Base-by-base conservation (phyloP, 495 filamentous ascomycete genomes). In the Penicillium tannophilum region DNA sequence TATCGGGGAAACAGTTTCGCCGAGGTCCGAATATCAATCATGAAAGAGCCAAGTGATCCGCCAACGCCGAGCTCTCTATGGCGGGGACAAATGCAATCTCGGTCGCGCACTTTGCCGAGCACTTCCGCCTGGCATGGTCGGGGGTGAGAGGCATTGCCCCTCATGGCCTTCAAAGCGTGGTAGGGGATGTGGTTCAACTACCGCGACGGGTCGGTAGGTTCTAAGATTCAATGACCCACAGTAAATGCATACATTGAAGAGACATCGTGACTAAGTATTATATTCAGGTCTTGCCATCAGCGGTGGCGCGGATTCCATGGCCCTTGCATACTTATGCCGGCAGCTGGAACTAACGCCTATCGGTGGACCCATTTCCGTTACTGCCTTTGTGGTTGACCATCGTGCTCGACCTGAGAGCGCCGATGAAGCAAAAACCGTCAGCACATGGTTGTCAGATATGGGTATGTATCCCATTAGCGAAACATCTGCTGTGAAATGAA, bases 231-330 rank as follows among this genome's bases (percentile, higher is more conserved):
- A 31, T 59, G n/a, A 30, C 10, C 20, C 20, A 17, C 14, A 35
- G 24, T 3, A 52, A 51, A 16, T 44, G 11, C 24, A 44, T 42
- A 41, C 14, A 31, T 44, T 16, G 26, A 43, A 17, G 9, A 6
- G 3, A 0, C 16, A 48, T 28, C 26, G 55, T 54, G 11, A n/a
- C 55, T 61, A 16, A 61, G 39, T 52, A 20, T 55, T 46, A 59
- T 42, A 14, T 11, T 2, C 62, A 95, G 93, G 84, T 55, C 75
- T 97, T 28, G 93, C 93, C 11, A 76, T 98, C 47, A 97, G 93
- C 69, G 94, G 94, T 7, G 94, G 94, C 16, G 89, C 94, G 14
- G 94, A 98, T 66, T 98, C 94, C 5, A 98, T 97, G 92, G 93
- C 93, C 20, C 76, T 98, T 39, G 91, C 92, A 43, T 82, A 75